Conservation (phyloP, 805 yeast genomes). For the Barnettozyma californica region DNA sequence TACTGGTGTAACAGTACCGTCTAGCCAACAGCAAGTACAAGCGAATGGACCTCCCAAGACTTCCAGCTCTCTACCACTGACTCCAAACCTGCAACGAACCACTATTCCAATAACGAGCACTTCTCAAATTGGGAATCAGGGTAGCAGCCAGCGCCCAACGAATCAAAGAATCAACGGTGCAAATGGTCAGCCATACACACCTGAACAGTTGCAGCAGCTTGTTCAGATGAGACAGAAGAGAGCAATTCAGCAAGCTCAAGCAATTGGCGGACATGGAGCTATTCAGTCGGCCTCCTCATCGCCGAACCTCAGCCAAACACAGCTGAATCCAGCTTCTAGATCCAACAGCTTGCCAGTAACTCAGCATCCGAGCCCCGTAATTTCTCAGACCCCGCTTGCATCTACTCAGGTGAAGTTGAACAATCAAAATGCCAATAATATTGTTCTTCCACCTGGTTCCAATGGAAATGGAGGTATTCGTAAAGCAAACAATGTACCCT, state of each 20-base stretch:
- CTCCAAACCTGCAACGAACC: conserved; percentile 8
- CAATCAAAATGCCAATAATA: neutral
- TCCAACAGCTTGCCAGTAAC: conserved; percentile 19
- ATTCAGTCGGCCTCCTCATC: conserved; percentile 12
- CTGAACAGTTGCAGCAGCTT: conserved; percentile 56
- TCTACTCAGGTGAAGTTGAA: neutral
- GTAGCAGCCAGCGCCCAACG: conserved; percentile 2
- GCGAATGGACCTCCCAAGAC: conserved; percentile 5
- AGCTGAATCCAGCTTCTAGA: conserved; percentile 9
- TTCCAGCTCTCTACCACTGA: conserved; percentile 16
- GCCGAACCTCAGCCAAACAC: conserved; percentile 13
- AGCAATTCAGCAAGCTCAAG: conserved; percentile 11
- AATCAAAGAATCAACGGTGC: conserved; percentile 25
- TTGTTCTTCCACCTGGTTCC: neutral
- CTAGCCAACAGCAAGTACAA: neutral
- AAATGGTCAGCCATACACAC: conserved; percentile 52
- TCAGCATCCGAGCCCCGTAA: conserved; percentile 10
- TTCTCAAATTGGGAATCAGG: neutral
- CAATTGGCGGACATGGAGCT: neutral
- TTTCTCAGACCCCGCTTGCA: conserved; percentile 7
- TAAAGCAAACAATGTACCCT: conserved; percentile 39
- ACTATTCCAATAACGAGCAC: conserved; percentile 1
- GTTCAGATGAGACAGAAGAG: conserved; percentile 35
- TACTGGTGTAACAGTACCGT: neutral
- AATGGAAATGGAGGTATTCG: conserved; percentile 12